Conservation (phyloP, 768 basidiomycete species). For the Erythrobasidium yunnanense region DNA sequence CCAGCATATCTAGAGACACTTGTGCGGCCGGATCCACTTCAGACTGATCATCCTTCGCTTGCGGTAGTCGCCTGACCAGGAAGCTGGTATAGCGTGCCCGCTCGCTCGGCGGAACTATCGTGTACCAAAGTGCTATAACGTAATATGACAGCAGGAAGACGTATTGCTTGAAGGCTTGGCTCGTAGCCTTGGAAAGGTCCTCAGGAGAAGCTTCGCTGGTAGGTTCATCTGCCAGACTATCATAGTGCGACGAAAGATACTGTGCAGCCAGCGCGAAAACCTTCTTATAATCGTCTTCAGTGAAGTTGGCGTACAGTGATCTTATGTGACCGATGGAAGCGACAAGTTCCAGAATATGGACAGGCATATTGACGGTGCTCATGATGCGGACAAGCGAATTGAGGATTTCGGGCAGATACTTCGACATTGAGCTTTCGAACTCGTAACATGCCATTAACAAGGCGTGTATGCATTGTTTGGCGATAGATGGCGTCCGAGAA, state of each 20-base stretch:
- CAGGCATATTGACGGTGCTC: constrained; percentile 81
- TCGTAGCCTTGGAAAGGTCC: constrained; percentile 47
- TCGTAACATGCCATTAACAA: constrained; percentile 80
- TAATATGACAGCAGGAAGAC: constrained; percentile 38
- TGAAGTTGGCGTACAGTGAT: constrained; percentile 74
- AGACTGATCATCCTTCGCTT: constrained; percentile 66
- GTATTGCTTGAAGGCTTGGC: constrained; percentile 50
- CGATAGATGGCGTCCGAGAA: constrained; percentile 43
- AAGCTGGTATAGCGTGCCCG: constrained; percentile 69
- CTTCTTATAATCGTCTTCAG: constrained; percentile 77
- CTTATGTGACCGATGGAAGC: constrained; percentile 72
- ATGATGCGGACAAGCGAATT: constrained; percentile 85
- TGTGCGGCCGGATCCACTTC: constrained; percentile 79
- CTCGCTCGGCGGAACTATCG: constrained; percentile 70
- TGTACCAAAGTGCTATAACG: constrained; percentile 81
- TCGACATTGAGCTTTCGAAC: constrained; percentile 66
- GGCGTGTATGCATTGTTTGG: constrained; percentile 81
- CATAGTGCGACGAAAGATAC: constrained; percentile 75
- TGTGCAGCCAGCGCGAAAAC: constrained; percentile 88
- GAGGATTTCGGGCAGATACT: constrained; percentile 64
- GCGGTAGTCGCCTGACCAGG: constrained; percentile 71
- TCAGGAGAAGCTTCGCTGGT: constrained; percentile 16
- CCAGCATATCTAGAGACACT: constrained; percentile 96
- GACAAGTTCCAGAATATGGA: constrained; percentile 91
- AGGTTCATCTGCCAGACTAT: constrained; percentile 29